These are phyloP conservation scores for Colletotrichum sp. DNA, from an alignment of 2,329 filamentous ascomycete species.

Conservation along the genomic window DNA sequence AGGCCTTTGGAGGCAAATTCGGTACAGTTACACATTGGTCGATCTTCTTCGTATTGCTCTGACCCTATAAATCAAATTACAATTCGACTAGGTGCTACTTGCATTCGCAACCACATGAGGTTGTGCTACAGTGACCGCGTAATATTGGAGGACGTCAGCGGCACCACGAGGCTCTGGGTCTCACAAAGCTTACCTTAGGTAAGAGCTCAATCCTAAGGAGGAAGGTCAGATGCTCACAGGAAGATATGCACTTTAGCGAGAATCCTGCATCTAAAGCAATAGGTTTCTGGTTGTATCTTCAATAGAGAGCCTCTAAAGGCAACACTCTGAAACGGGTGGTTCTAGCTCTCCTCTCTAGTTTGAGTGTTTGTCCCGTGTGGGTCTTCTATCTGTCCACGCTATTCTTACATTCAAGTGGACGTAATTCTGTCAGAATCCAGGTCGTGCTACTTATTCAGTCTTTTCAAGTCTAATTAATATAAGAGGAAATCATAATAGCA, in stretches of 20 bases:
- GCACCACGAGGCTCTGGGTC: background rate
- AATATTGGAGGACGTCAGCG: background rate
- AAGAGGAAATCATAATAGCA: accelerated
- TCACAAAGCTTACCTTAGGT: background rate
- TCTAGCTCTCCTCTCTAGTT: background rate
- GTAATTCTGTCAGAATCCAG: background rate
- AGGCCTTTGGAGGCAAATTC: background rate
- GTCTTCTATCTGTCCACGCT: too few relatives aligned
- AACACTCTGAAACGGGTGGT: background rate
- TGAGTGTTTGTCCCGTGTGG: too few relatives aligned
- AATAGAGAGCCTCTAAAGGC: background rate
- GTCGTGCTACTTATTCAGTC: background rate
- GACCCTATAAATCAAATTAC: background rate
- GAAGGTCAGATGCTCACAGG: background rate
- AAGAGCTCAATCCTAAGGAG: background rate
- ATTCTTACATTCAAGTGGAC: accelerated
- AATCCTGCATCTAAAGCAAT: background rate
- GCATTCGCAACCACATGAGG: background rate
- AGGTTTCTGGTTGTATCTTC: accelerated
- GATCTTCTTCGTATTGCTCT: background rate
- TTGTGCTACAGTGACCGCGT: background rate
- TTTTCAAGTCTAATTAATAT: accelerated
- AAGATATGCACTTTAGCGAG: background rate
- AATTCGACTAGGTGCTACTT: background rate
- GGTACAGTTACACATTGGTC: background rate